These are phyloP conservation scores for Citrus mangshanensis DNA, from an alignment of 345 rosid species.

Conservation along the genomic window DNA sequence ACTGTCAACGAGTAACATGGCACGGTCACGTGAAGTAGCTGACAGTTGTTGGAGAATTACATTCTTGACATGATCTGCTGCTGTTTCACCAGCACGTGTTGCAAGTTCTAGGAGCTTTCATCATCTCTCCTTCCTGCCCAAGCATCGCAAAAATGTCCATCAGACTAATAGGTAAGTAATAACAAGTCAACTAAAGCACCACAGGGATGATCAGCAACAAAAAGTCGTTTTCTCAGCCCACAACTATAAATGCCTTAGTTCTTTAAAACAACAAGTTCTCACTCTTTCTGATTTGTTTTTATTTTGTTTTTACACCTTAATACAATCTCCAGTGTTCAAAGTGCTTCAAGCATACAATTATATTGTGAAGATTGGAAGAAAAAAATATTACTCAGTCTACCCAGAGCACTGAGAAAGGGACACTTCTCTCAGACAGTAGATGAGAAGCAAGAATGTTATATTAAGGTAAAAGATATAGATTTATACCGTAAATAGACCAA, in stretches of 20 bases:
- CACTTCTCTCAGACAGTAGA: background rate
- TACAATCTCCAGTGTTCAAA: background rate
- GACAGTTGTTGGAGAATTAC: slow-evolving; percentile 71
- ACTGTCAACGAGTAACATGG: slow-evolving; percentile 49
- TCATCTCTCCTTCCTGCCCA: slow-evolving; percentile 74
- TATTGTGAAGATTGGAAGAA: background rate
- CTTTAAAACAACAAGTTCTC: background rate
- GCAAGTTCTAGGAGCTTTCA: slow-evolving; percentile 91
- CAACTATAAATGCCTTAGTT: background rate
- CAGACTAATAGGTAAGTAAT: slow-evolving; percentile 4
- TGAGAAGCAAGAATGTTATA: background rate
- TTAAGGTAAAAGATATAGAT: background rate
- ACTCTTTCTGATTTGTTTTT: background rate
- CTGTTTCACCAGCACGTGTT: slow-evolving; percentile 73
- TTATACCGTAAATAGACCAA: slow-evolving; percentile 67
- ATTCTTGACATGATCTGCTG: slow-evolving; percentile 68
- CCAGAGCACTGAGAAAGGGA: background rate
- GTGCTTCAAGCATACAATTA: background rate
- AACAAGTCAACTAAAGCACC: background rate
- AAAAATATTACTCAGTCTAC: background rate
- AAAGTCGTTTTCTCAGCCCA: background rate
- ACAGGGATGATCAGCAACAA: background rate
- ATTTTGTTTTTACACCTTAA: background rate
- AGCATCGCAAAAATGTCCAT: slow-evolving; percentile 7
- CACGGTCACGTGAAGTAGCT: slow-evolving; percentile 44